These are phyloP conservation scores for Flagelloscypha sp. DNA, from an alignment of 768 basidiomycete genomes.

Conservation along the genomic window DNA sequence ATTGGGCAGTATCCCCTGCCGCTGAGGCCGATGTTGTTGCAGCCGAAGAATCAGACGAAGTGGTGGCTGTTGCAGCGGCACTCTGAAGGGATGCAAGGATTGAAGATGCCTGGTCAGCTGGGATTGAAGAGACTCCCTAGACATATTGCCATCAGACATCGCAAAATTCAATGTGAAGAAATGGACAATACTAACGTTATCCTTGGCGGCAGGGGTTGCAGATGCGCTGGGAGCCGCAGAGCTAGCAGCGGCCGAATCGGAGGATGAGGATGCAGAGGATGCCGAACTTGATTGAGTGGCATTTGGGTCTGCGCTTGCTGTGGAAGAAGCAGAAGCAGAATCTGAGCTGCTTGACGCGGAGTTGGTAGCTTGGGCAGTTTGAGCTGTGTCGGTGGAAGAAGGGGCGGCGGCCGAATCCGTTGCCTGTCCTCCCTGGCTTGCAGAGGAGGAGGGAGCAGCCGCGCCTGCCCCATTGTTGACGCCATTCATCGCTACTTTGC, in stretches of 20 bases:
- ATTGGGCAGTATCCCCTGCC: slow-evolving; percentile 6
- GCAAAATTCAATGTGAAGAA: too few relatives aligned
- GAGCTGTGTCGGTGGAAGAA: slow-evolving; percentile 6
- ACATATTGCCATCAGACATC: too few relatives aligned
- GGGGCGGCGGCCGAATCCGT: slow-evolving; percentile 12
- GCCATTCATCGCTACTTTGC: slow-evolving; percentile 30
- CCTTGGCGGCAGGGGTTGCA: too few relatives aligned
- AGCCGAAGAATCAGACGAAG: slow-evolving; percentile 8
- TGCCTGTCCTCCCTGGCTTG: slow-evolving; percentile 3
- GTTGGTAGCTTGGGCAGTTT: slow-evolving; percentile 5
- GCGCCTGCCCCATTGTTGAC: slow-evolving; percentile 11
- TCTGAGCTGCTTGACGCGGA: slow-evolving; percentile 9
- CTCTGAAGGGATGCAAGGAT: too few relatives aligned
- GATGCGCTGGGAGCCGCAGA: too few relatives aligned
- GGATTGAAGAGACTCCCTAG: too few relatives aligned
- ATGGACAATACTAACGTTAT: too few relatives aligned
- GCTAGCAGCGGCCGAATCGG: too few relatives aligned
- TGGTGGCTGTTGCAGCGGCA: slow-evolving; percentile 8
- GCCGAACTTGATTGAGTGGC: too few relatives aligned
- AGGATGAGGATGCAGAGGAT: too few relatives aligned
- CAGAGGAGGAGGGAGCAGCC: slow-evolving; percentile 12
- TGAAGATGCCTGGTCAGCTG: too few relatives aligned
- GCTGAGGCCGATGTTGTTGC: slow-evolving; percentile 8
- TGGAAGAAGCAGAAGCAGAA: slow-evolving; percentile 11
- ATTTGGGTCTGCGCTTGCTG: too few relatives aligned